Evolutionary conservation across 352 stramenopile genomes (phyloP).

Genomic region (Phytopythium aichiense): DNA sequence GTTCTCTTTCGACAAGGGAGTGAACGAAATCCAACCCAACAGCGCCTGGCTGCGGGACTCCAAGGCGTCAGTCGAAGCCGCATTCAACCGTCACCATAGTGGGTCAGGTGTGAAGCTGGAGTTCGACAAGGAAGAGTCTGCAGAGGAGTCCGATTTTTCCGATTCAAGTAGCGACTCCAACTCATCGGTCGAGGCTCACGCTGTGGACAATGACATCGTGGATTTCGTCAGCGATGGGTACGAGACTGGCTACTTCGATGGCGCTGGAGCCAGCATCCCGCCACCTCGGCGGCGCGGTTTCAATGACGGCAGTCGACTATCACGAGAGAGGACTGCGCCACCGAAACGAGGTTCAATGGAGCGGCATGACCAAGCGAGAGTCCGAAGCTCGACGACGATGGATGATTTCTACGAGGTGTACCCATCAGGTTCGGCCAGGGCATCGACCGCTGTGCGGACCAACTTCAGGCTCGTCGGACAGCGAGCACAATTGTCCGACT

Average conservation of each 20-base stretch:
- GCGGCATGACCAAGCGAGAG: neutral
- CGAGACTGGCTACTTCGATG: neutral
- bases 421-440: neutral
- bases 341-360: neutral
- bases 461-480: constrained; percentile 5
- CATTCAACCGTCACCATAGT: neutral
- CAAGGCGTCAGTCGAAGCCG: constrained; percentile 3
- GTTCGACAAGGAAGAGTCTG: constrained; percentile 6
- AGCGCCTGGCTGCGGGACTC: constrained; percentile 49
- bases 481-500: neutral
- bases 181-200: neutral
- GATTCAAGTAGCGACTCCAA: neutral
- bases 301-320: neutral
- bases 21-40: constrained; percentile 40
- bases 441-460: neutral
- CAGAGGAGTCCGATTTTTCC: neutral
- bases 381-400: neutral
- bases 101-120: neutral
- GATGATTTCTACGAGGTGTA: neutral
- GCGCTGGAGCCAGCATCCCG: neutral
- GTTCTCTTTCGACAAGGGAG: constrained; percentile 37
- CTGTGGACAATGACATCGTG: neutral
- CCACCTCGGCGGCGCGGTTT: neutral
- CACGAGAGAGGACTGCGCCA: neutral
- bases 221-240: constrained; percentile 4